Evolutionary conservation across 352 stramenopile genomes (phyloP).

Genomic region (Phytophthora idaei): DNA sequence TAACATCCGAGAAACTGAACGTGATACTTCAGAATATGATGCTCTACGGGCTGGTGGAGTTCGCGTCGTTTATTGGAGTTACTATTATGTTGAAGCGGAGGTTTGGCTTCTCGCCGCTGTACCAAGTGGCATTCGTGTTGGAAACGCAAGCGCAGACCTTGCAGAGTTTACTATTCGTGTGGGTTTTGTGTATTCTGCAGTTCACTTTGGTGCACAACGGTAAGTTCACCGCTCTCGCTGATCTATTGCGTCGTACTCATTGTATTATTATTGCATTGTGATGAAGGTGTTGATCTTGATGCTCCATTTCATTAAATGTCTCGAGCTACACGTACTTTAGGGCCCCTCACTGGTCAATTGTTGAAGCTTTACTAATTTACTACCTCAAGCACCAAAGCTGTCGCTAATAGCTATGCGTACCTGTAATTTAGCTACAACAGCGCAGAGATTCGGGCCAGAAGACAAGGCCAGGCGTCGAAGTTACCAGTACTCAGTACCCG

Average conservation of each 20-base stretch:
- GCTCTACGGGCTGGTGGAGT: neutral
- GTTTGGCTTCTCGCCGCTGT: conserved; percentile 1
- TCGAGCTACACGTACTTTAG: too few relatives aligned
- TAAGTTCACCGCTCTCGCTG: neutral
- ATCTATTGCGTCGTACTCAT: neutral
- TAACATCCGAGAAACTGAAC: too few relatives aligned
- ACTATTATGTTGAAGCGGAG: neutral
- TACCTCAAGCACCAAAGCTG: too few relatives aligned
- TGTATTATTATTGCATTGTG: neutral
- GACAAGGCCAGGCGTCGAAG: too few relatives aligned
- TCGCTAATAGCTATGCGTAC: too few relatives aligned
- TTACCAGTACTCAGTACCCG: too few relatives aligned
- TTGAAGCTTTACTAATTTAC: too few relatives aligned
- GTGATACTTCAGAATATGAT: neutral
- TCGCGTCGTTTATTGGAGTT: neutral
- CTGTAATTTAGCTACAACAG: too few relatives aligned
- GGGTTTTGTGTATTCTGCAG: neutral
- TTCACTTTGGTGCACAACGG: conserved; percentile 2
- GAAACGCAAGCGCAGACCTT: neutral
- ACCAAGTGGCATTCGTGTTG: conserved; percentile 8
- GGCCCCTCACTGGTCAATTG: too few relatives aligned
- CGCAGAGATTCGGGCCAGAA: too few relatives aligned
- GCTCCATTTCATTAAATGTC: neutral
- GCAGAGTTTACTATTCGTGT: neutral
- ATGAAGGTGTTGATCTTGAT: conserved; percentile 1